Base-by-base conservation (phyloP, 495 filamentous ascomycete genomes). In the Thermothielavioides terrestris region DNA sequence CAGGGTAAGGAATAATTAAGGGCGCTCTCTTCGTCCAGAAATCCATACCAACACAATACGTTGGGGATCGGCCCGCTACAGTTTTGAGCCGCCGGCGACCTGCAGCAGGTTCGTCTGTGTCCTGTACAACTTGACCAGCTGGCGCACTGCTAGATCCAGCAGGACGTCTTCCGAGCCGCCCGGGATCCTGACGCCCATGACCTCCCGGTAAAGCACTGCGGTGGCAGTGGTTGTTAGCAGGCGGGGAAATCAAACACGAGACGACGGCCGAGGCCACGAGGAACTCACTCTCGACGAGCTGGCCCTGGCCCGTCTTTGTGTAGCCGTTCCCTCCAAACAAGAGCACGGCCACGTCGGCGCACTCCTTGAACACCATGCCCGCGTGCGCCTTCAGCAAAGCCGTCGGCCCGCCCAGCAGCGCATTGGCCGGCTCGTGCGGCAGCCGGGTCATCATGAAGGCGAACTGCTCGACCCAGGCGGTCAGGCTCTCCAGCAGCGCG, bases 121-220 rank as follows among this genome's bases (percentile, higher is more conserved):
- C 55, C 78, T 69, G 60, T 82, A 88, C 20, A 83, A 77, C 71
- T 88, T 88, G 42, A 87, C 79, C 39, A 88, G 65, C 60, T 88
- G 84, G 26, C 83, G 66, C 21, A 89, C 73, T 10, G 77, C 78
- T 30, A 88, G 62, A 67, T 88, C 85, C 1, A 88, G 68, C 61
- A 88, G 67, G 3, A 89, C 84, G 64, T 89, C 85, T 62, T 89
- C 85, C 14, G 76, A 81, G 0, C 85, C 85, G 41, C 84, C 85
- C 0, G 83, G 81, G 46, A 87, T 80, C 23, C 81, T 65, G 4
- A 74, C 68, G 5, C 76, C 77, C 25, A 77, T 77, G 10, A 84
- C 81, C 57, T 86, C 83, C 14, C 82, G 68, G 53, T 81, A 81
- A 30, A 85, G 26, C 38, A 50, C 47, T 50, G 36, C 15, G 9